Evolutionary conservation across 495 filamentous ascomycete genomes (phyloP), one percentile per base, ranked within the genome.

Genomic region (Cenococcum geophilum): DNA sequence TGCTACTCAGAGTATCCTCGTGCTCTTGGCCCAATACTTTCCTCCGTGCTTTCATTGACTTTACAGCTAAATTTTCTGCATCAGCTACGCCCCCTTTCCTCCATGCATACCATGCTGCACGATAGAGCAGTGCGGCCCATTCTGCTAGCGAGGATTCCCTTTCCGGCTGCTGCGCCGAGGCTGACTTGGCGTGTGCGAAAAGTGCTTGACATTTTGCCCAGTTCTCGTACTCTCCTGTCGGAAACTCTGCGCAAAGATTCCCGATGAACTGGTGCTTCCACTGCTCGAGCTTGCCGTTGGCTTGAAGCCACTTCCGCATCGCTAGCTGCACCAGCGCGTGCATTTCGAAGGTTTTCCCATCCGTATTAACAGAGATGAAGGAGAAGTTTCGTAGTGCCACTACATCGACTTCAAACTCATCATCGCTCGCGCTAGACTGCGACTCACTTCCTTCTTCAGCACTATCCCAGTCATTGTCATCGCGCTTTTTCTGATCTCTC

Each of bases 321-420:
- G 73, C 69, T 27, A 79, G 58, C 64, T 81, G 75, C 23, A 81
- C 77, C 0, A 82, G 71, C 45, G 59, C 37, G 69, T 81, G 76
- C 72, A 80, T 82, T 58, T 74, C 70, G 56, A 78, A 79, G 0
- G 53, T 69, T 32, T 27, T 49, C 11, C 14, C 47, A 36, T 67
- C 65, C 8, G 49, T 18, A 23, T 16, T 64, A 10, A 65, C 48
- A 18, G 62, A 63, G 18, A 65, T 42, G 5, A 65, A 52, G 22
- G 63, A 65, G 45, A 27, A 65, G 21, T 49, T 52, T 40, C 32
- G 43, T 18, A 65, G 42, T 16, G 37, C 49, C 18, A 10, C 4
- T 18, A 65, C 37, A 57, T 61, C 63, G 4, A 57, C 43, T 22
- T 65, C 59, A 49, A 65, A 65, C 23, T 42, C 25, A 16, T 64